These are phyloP conservation scores for Taxillus chinensis DNA, from an alignment of 164 flowering plant genomes.

Conservation along the genomic window DNA sequence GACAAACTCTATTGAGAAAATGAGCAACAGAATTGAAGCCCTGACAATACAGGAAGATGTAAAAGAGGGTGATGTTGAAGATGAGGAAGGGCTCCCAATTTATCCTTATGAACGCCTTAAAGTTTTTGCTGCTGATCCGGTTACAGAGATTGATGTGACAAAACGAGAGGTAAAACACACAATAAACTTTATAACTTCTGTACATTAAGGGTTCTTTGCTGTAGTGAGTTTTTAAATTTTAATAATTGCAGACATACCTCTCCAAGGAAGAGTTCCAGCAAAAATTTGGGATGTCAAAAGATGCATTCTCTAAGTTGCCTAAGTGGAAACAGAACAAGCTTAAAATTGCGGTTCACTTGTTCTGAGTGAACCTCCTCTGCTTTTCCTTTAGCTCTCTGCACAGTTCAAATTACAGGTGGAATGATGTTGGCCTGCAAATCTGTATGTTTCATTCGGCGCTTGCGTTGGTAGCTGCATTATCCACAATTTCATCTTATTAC, in stretches of 20 bases:
- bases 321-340: slow-evolving; percentile 99
- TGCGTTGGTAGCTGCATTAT: not conserved
- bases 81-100: slow-evolving; percentile 68
- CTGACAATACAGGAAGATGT: slow-evolving; percentile 73
- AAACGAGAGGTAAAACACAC: slow-evolving; percentile 69
- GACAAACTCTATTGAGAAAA: slow-evolving; percentile 35
- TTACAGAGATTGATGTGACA: slow-evolving; percentile 77
- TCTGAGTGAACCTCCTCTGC: slow-evolving; percentile 26
- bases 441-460: slow-evolving; percentile 20
- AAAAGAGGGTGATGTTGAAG: slow-evolving; percentile 83
- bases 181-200: not conserved
- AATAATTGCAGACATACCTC: slow-evolving; percentile 58
- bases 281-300: slow-evolving; percentile 84
- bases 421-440: slow-evolving; percentile 20
- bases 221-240: not conserved
- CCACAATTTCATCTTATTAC: not conserved
- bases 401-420: slow-evolving; percentile 23
- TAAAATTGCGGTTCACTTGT: slow-evolving; percentile 85
- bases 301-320: slow-evolving; percentile 80
- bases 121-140: slow-evolving; percentile 58
- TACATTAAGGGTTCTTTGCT: not conserved
- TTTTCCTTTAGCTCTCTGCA: slow-evolving; percentile 21
- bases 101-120: slow-evolving; percentile 81
- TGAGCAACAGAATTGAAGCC: slow-evolving; percentile 47
- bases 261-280: slow-evolving; percentile 76